These are phyloP conservation scores for Ophiostoma angusticollis DNA, from an alignment of 2,329 filamentous ascomycete species.

Conservation along the genomic window DNA sequence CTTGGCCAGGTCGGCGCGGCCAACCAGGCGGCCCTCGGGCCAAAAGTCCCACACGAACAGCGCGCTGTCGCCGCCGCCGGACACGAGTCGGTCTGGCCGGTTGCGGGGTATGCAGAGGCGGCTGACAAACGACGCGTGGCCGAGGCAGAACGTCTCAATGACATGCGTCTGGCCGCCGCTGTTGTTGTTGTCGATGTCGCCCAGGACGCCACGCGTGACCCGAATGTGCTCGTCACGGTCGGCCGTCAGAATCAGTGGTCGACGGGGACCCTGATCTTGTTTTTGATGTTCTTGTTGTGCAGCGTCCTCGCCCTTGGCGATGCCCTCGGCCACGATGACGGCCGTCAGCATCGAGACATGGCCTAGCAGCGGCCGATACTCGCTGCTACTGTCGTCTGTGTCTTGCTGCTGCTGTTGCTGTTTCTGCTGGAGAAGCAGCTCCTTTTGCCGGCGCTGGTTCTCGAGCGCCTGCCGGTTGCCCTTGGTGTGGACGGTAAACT, in stretches of 20 bases:
- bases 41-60: slow-evolving; percentile 71
- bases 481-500: slow-evolving; percentile 49
- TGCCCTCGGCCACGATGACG: slow-evolving; percentile 40
- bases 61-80: slow-evolving; percentile 73
- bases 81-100: slow-evolving; percentile 54
- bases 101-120: slow-evolving; percentile 52
- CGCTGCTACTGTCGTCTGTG: slow-evolving; percentile 19
- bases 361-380: slow-evolving; percentile 54
- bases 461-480: slow-evolving; percentile 48
- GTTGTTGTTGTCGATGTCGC: no score
- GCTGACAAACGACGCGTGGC: slow-evolving; percentile 75
- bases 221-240: slow-evolving; percentile 66
- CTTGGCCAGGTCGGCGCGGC: slow-evolving; percentile 41
- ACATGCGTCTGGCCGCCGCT: slow-evolving; percentile 77
- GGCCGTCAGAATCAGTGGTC: slow-evolving; percentile 39
- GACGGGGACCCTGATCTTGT: slow-evolving; percentile 14
- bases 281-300: no score
- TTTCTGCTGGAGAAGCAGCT: slow-evolving; percentile 17
- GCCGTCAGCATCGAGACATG: slow-evolving; percentile 93
- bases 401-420: slow-evolving; percentile 14
- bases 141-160: slow-evolving; percentile 81
- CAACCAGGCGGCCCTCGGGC: slow-evolving; percentile 41
- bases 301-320: slow-evolving; percentile 12
- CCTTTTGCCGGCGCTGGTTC: slow-evolving; percentile 40
- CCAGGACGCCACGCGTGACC: slow-evolving; percentile 56